These are phyloP conservation scores for Rhytidhysteron rufulum DNA, from an alignment of 2,329 filamentous ascomycete species.

Conservation along the genomic window DNA sequence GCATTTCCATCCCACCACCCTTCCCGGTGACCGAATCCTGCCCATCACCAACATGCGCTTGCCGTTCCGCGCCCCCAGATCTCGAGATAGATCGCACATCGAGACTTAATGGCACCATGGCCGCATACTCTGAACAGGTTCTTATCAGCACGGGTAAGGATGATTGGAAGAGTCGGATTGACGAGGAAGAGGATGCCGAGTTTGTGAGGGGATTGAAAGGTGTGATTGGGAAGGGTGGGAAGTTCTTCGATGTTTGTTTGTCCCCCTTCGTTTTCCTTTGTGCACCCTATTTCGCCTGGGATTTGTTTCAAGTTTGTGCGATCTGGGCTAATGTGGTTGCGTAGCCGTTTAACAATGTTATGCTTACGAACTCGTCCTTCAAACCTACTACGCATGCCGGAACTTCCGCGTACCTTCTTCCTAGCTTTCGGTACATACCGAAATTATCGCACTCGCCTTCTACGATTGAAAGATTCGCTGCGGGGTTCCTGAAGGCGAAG, in stretches of 20 bases:
- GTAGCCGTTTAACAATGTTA: constrained; percentile 79
- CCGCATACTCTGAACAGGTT: constrained; percentile 75
- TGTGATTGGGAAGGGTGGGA: constrained; percentile 39
- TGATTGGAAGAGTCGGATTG: constrained; percentile 80
- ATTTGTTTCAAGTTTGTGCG: no score
- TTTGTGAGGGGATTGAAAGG: constrained; percentile 69
- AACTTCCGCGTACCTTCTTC: constrained; percentile 72
- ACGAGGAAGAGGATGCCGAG: constrained; percentile 57
- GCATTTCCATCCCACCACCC: constrained; percentile 2
- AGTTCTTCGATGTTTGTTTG: constrained; percentile 44
- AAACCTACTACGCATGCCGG: constrained; percentile 27
- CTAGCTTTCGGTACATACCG: constrained; percentile 77
- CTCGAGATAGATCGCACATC: constrained; percentile 71
- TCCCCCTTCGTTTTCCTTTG: neutral
- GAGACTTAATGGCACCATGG: constrained; percentile 71
- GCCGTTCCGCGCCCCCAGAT: constrained; percentile 61
- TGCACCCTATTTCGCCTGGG: no score
- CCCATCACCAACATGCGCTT: constrained; percentile 72
- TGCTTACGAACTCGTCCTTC: constrained; percentile 74
- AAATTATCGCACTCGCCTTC: constrained; percentile 62
- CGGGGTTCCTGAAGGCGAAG: constrained; percentile 63
- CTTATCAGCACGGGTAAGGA: constrained; percentile 74
- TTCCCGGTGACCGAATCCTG: constrained; percentile 55
- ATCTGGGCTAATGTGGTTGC: no score
- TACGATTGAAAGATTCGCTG: constrained; percentile 54